Percentiles rank a stretch among this genome's conserved stretches.
Conservation (phyloP, 495 filamentous ascomycete species). For the Astrothelium subdiscretum region DNA sequence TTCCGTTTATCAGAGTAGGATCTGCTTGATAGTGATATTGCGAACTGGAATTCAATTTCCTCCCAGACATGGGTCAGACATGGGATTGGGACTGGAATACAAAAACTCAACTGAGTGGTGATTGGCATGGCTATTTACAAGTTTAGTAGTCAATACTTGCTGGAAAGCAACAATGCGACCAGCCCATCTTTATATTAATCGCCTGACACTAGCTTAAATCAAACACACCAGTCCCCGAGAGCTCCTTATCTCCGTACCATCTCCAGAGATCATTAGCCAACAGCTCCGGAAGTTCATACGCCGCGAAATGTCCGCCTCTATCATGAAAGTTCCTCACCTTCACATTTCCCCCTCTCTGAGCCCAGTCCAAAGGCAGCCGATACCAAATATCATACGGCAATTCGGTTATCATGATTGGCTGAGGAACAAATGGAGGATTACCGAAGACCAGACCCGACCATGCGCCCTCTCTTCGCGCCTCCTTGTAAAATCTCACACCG, state of each 20-base stretch:
- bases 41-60: too few relatives aligned
- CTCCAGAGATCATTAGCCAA: slow-evolving; percentile 42
- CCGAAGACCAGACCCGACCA: not conserved
- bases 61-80: too few relatives aligned
- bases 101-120: not conserved
- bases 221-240: not conserved
- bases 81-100: not conserved
- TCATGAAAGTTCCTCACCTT: slow-evolving; percentile 28
- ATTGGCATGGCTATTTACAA: too few relatives aligned
- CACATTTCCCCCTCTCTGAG: not conserved
- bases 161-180: not conserved
- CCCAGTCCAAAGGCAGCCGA: not conserved
- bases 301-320: slow-evolving; percentile 52
- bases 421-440: not conserved
- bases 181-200: not conserved
- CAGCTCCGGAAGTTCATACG: slow-evolving; percentile 44
- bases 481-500: not conserved
- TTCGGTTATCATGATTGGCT: not conserved
- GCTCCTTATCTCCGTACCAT: slow-evolving; percentile 40
- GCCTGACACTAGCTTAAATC: not conserved
- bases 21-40: too few relatives aligned
- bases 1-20: too few relatives aligned
- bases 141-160: too few relatives aligned
- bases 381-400: not conserved
- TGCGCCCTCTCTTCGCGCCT: not conserved